Evolutionary conservation across 257 asterid genomes (phyloP), one percentile per base, ranked within the genome.

Genomic region (Lycium barbarum): DNA sequence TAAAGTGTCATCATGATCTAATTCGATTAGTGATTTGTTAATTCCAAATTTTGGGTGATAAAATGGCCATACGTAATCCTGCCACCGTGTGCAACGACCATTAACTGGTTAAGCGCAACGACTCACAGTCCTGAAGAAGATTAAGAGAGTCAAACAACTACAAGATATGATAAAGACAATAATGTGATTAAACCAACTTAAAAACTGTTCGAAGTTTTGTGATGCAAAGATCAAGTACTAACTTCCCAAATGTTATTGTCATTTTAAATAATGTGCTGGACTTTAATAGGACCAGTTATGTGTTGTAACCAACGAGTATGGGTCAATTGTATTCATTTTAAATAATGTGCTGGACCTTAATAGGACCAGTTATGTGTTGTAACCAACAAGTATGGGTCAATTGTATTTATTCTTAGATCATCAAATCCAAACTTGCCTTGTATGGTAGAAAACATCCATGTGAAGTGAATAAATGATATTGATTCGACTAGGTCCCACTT

Each of bases 381-480:
- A 26, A 76, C 65, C 63, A 76, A 76, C 82, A 53, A 78, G 22
- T 53, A 78, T 14, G 14, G 43, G 82, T 26, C 22, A 51, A 51
- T 51, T 3, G 13, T 9, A 74, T 51, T 7, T 5, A 53, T 78
- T 78, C 33, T 33, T 26, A 14, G 49, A 53, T 53, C 82, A 53
- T 53, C 65, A 78, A 78, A 53, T 78, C 65, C 15, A 53, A 14
- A 53, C 26, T 78, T 78, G 20, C 65, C 49, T 49, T 53, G 82
- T 78, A 7, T 7, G 49, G 1, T 33, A 78, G 26, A 33, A 26
- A 53, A 10, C 49, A 53, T 53, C 82, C 6, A 53, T 78, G 82
- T 53, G 82, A 53, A 78, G 49, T 54, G 20, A 78, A 26, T 78
- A 54, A 78, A 78, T 78, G 82, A 78, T 45, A 14, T 33, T 5